Evolutionary conservation across 305 asterid genomes (phyloP), one percentile per base, ranked within the genome.

Genomic region (Ajuga reptans): DNA sequence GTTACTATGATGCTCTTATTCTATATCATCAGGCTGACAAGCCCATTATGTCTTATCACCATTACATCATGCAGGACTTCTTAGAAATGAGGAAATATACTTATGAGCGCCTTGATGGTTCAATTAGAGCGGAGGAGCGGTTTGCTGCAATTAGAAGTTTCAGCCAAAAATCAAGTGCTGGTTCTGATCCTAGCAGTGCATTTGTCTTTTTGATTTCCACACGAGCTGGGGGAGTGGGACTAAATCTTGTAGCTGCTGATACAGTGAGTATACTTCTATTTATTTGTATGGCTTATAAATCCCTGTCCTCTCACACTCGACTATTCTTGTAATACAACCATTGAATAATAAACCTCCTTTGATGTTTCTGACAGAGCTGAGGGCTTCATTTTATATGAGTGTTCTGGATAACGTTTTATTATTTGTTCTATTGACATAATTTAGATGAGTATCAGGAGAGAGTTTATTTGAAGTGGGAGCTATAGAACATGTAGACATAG

Each of bases 221-320:
- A 12, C 82, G 98, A 83, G 98, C 98, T 69, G 98, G 98, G 43
- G 98, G 97, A 71, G 97, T 90, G 67, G 96, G 98, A 21, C 80
- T 93, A 82, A 93, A 93, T 84, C 95, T 93, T 75, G 92, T 88
- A 81, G 96, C 96, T 78, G 97, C 98, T 84, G 98, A 93, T 83
- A 87, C 98, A 1, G 98, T 93, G 72, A 82, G 88, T 81, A 43
- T 14, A 15, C 42, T 33, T 42, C 50, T 33, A 8, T 36, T 33
- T 46, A 29, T 17, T 24, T 49, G 15, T n/a, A n/a, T n/a, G n/a
- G n/a, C n/a, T n/a, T n/a, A 59, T 10, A 0, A 8, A 21, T 2
- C 46, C 45, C 34, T 50, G 33, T 46, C 39, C 34, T 55, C 49
- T 50, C 73, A 55, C 34, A 8, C 65, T 60, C 52, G 46, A 18